Conservation (phyloP, 106 monocot genomes). For the Xerophyta viscosa region DNA sequence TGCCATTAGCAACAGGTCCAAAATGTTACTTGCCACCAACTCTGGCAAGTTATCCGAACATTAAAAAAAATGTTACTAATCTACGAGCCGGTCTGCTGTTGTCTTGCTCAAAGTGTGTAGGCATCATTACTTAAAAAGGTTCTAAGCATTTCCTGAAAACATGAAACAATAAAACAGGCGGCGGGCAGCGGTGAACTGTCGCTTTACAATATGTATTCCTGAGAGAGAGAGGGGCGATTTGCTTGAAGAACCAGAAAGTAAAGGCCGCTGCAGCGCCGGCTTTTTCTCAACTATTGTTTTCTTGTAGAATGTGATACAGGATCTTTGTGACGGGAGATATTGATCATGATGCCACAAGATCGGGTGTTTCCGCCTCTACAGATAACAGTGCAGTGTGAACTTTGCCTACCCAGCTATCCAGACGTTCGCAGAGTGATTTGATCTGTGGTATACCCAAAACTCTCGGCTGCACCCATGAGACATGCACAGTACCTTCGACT, state of each 20-base stretch:
- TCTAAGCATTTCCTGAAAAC: not conserved
- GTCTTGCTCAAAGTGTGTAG: not conserved
- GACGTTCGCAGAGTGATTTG: constrained; percentile 62
- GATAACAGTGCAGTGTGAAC: constrained; percentile 67
- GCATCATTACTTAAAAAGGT: not conserved
- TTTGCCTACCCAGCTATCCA: constrained; percentile 76
- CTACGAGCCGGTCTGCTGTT: not conserved
- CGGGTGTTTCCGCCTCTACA: constrained; percentile 87
- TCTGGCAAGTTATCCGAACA: not conserved
- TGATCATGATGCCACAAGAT: constrained; percentile 55
- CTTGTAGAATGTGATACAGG: not conserved
- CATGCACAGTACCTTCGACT: constrained; percentile 74
- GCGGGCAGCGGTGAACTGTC: not conserved
- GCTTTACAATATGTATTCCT: not conserved
- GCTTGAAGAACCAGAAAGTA: not conserved
- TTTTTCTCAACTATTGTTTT: not conserved
- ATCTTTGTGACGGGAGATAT: not conserved
- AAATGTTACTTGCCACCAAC: not conserved
- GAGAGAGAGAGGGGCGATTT: not conserved
- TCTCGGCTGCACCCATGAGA: constrained; percentile 96
- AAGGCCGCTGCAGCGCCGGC: not conserved
- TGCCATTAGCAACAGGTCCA: not conserved
- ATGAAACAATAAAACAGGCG: not conserved
- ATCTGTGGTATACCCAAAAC: constrained; percentile 82
- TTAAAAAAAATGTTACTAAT: not conserved